Percentiles rank a stretch among this genome's conserved stretches.
These are phyloP conservation scores for Corymbia citriodora DNA, from an alignment of 441 rosid species.

Conservation along the genomic window DNA sequence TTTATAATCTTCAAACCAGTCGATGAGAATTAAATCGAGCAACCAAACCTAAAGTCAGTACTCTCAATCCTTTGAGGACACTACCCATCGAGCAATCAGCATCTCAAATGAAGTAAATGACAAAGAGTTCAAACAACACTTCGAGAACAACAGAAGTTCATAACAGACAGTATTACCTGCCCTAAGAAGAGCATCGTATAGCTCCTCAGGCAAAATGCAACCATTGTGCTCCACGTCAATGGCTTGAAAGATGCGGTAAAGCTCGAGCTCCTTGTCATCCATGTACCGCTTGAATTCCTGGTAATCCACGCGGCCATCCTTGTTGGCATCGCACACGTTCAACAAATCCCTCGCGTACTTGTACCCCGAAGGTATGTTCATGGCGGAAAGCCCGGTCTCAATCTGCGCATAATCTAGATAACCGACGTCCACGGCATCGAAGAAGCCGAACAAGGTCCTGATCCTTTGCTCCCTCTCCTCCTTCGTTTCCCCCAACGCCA, in stretches of 20 bases:
- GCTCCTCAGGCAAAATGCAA: conserved; percentile 95
- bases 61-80: not conserved
- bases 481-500: conserved; percentile 78
- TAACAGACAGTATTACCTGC: conserved; percentile 46
- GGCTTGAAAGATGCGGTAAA: conserved; percentile 81
- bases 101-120: not conserved
- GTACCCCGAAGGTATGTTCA: conserved; percentile 80
- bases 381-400: conserved; percentile 74
- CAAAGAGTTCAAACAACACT: not conserved
- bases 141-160: not conserved
- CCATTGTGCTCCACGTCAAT: conserved; percentile 97
- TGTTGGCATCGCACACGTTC: conserved; percentile 80
- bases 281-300: conserved; percentile 82
- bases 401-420: conserved; percentile 77
- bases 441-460: conserved; percentile 71
- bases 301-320: conserved; percentile 86
- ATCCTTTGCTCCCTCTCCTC: conserved; percentile 83
- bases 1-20: not conserved
- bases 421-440: conserved; percentile 58
- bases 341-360: conserved; percentile 89
- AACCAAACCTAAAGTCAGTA: not conserved
- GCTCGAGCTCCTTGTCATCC: conserved; percentile 95
- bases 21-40: not conserved
- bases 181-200: conserved; percentile 86
- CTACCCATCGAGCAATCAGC: not conserved